Conservation (phyloP, 2,329 filamentous ascomycete genomes). For the Hymenoscyphus fructigenus region DNA sequence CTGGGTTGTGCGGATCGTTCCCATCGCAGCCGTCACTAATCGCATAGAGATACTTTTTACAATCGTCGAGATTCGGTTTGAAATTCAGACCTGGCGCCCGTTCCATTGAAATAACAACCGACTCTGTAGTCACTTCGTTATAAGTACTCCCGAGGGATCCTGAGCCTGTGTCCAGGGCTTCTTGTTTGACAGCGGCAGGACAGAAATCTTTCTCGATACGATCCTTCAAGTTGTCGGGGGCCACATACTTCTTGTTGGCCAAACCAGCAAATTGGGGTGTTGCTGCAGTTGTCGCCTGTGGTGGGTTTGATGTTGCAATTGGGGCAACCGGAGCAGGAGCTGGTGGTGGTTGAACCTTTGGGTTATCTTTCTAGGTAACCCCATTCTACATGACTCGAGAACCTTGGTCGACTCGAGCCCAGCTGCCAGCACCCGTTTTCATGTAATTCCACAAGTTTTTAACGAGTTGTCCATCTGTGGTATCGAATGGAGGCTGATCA, state of each 20-base stretch:
- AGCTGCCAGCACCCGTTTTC: not conserved
- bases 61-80: not conserved
- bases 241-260: not conserved
- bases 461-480: not conserved
- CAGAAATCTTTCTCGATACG: not conserved
- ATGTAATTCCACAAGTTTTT: not conserved
- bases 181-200: not conserved
- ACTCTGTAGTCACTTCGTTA: no score
- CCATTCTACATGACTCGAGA: constrained; percentile 1
- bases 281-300: no score
- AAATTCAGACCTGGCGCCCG: not conserved
- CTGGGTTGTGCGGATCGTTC: not conserved
- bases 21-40: not conserved
- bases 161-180: not conserved
- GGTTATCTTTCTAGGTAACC: constrained; percentile 1
- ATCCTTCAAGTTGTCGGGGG: not conserved
- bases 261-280: no score
- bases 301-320: no score
- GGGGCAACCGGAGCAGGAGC: not conserved
- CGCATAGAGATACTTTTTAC: not conserved
- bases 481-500: constrained; percentile 2
- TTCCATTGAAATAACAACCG: not conserved
- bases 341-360: not conserved
- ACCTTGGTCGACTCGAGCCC: not conserved
- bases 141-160: no score